Conservation (phyloP, 768 basidiomycete species). For the Scleroderma bovista region DNA sequence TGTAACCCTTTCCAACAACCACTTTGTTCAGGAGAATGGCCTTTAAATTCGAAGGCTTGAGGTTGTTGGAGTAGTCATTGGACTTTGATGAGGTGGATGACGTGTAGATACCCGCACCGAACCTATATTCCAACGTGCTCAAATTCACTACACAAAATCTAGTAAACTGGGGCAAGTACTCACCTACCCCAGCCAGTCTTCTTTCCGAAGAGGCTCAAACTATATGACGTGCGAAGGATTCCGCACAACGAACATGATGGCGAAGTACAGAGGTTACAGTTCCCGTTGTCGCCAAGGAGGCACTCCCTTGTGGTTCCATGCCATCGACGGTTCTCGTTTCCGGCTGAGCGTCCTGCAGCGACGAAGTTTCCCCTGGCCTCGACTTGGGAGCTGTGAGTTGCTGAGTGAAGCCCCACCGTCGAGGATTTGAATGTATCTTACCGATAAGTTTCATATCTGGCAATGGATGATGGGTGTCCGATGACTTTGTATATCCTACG, state of each 20-base stretch:
- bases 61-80: constrained; percentile 64
- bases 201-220: constrained; percentile 57
- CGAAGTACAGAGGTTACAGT: constrained; percentile 46
- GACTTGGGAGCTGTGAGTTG: constrained; percentile 40
- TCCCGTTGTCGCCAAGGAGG: constrained; percentile 57
- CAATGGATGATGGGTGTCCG: constrained; percentile 40
- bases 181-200: constrained; percentile 72
- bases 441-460: constrained; percentile 59
- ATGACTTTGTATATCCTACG: constrained; percentile 62
- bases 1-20: constrained; percentile 64
- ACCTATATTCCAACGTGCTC: constrained; percentile 33
- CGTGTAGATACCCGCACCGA: constrained; percentile 68
- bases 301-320: constrained; percentile 67
- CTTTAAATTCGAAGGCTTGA: constrained; percentile 48
- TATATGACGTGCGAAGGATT: constrained; percentile 61
- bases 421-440: constrained; percentile 15
- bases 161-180: constrained; percentile 5
- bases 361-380: constrained; percentile 58
- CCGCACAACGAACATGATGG: constrained; percentile 55
- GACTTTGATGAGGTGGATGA: constrained; percentile 80
- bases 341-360: constrained; percentile 47
- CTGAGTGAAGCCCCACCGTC: neutral
- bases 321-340: constrained; percentile 73
- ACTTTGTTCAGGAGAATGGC: constrained; percentile 73
- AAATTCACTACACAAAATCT: constrained; percentile 1